Evolutionary conservation across 2,329 filamentous ascomycete species (phyloP), one percentile per base, ranked within the genome.

Genomic region (Aspergillus glaucus): DNA sequence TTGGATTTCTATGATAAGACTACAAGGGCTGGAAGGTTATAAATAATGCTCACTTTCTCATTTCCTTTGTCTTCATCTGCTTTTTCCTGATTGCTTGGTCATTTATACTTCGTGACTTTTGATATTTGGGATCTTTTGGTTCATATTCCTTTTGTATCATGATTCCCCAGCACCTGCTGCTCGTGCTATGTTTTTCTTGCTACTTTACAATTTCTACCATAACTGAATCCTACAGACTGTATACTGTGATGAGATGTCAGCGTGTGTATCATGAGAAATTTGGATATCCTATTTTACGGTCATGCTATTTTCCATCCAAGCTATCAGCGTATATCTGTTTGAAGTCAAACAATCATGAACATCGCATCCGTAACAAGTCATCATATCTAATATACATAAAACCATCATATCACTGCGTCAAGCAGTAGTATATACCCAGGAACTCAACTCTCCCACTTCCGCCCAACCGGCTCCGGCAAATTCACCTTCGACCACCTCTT

Each of bases 1-100:
- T 70, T 96, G 62, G 91, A 96, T 71, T 95, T 96, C 72, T 95
- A 88, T 66, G 92, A 97, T 53, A 74, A 74, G 59, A 72, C 69
- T 28, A 73, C 71, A 22, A 61, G 70, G 42, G 71, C 70, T 39
- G 62, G 62, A 28, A 62, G 68, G 46, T 61, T 67, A 44, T 69
- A 53, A 63, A 22, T 47, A 19, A 44, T 8, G 12, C 34, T 42
- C 34, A 32, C 30, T 42, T 32, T 44, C 22, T 12, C 10, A 30
- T 2, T 15, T 26, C 17, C 34, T 46, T 39, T 44, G 46, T 46
- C 12, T 44, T 37, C 32, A 6, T 44, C 8, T 52, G 50, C 52
- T 28, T 54, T 50, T 40, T 50, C 32, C 50, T 40, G 30, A 37
- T 45, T 41, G 22, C 7, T 37, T 49, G 30, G 46, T 43, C 51